phyloP scores from a whole-genome alignment of 345 rosid genomes.

The Lepidium africanum region DNA sequence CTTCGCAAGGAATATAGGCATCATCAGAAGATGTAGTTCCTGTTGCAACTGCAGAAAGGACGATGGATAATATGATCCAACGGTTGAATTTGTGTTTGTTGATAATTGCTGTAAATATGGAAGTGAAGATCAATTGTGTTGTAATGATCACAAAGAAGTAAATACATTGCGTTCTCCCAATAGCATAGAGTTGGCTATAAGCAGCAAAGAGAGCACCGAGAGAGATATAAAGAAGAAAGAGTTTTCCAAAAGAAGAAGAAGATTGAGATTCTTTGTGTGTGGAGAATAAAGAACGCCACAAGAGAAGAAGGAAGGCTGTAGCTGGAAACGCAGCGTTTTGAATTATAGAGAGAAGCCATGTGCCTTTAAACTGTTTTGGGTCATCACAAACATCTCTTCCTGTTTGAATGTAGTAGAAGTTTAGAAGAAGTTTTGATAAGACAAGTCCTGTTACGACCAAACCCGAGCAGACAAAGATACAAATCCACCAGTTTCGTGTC shows the following conservation, averaged over 20 bases:
- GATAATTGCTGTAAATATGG: constrained; percentile 34
- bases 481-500: constrained; percentile 20
- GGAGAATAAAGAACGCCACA: constrained; percentile 8
- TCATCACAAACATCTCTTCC: constrained; percentile 26
- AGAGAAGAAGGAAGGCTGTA: not conserved
- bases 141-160: constrained; percentile 35
- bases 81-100: constrained; percentile 41
- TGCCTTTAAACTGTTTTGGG: constrained; percentile 27
- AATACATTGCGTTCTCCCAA: constrained; percentile 28
- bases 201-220: constrained; percentile 33
- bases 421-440: constrained; percentile 19
- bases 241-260: not conserved
- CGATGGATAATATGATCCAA: constrained; percentile 35
- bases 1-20: constrained; percentile 24
- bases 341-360: constrained; percentile 25
- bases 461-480: constrained; percentile 11
- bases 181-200: constrained; percentile 27
- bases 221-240: constrained; percentile 24
- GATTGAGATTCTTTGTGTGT: not conserved
- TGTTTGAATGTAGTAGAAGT: constrained; percentile 26
- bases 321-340: constrained; percentile 31
- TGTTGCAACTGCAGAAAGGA: constrained; percentile 33
- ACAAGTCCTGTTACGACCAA: constrained; percentile 23
- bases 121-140: constrained; percentile 42
- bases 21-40: constrained; percentile 35